Conservation (phyloP, 495 filamentous ascomycete genomes). For the Aspergillus hancockii region DNA sequence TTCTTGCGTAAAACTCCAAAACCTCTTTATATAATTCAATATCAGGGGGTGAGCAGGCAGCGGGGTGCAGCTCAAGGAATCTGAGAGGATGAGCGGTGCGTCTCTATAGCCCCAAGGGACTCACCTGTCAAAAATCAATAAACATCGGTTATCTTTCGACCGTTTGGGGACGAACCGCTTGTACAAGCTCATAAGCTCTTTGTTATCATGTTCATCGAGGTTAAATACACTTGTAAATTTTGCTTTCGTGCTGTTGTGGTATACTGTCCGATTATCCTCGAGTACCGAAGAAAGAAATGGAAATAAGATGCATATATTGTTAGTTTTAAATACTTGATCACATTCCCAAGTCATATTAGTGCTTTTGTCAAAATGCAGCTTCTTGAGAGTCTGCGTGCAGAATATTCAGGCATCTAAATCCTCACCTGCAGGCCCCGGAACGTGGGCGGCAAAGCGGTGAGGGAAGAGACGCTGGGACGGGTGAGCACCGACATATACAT, state of each 20-base stretch:
- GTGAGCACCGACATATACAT: constrained; percentile 10
- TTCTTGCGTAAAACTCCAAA: background rate
- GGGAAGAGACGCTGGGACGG: background rate
- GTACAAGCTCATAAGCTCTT: constrained; percentile 2
- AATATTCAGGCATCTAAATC: constrained; percentile 5
- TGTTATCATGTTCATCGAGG: background rate
- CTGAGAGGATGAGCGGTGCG: background rate
- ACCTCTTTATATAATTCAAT: constrained; percentile 3
- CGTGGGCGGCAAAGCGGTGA: constrained; percentile 3
- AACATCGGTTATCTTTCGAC: background rate
- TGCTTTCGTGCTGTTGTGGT: no score
- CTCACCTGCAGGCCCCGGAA: constrained; percentile 4
- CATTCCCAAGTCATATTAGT: no score
- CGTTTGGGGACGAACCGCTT: background rate
- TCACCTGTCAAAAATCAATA: constrained; percentile 1
- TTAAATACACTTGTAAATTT: background rate
- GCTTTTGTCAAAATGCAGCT: constrained; percentile 1
- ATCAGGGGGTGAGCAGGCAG: constrained; percentile 1
- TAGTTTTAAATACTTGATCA: no score
- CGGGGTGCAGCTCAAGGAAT: constrained; percentile 1
- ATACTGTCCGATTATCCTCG: no score
- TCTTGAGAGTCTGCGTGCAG: constrained; percentile 9
- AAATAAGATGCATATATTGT: no score
- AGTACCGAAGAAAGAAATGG: no score
- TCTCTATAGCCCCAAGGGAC: no score